phyloP scores from a whole-genome alignment of 345 rosid genomes.

The Turnera subulata region DNA sequence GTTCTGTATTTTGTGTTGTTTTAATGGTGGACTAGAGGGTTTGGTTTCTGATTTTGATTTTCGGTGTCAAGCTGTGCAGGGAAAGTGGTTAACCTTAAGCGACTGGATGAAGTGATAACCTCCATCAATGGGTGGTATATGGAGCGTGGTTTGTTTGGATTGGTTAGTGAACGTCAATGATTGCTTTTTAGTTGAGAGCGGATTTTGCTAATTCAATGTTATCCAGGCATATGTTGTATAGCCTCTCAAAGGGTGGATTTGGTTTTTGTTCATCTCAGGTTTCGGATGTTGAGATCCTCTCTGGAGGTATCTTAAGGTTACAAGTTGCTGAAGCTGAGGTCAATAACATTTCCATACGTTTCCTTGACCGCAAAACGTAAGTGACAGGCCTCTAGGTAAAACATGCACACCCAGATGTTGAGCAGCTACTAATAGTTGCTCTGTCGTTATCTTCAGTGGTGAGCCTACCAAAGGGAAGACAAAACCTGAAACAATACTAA shows the following conservation, averaged over 20 bases:
- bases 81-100: conserved; percentile 81
- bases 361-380: conserved; percentile 90
- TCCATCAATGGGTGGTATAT: conserved; percentile 92
- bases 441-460: conserved; percentile 51
- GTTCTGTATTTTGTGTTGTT: neutral
- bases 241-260: neutral
- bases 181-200: neutral
- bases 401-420: neutral
- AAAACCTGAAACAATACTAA: conserved; percentile 68
- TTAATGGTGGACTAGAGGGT: conserved; percentile 11
- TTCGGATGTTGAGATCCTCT: conserved; percentile 80
- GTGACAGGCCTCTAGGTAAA: conserved; percentile 31
- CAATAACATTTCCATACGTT: conserved; percentile 75
- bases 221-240: neutral
- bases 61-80: conserved; percentile 84
- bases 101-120: conserved; percentile 76
- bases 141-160: conserved; percentile 92
- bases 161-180: conserved; percentile 45
- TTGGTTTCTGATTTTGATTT: conserved; percentile 42
- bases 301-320: conserved; percentile 85
- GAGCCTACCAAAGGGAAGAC: conserved; percentile 92
- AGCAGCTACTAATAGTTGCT: conserved; percentile 8
- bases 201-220: neutral
- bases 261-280: conserved; percentile 41
- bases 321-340: conserved; percentile 96